Conservation (phyloP, 495 filamentous ascomycete species). For the Antarctomyces pellizariae region DNA sequence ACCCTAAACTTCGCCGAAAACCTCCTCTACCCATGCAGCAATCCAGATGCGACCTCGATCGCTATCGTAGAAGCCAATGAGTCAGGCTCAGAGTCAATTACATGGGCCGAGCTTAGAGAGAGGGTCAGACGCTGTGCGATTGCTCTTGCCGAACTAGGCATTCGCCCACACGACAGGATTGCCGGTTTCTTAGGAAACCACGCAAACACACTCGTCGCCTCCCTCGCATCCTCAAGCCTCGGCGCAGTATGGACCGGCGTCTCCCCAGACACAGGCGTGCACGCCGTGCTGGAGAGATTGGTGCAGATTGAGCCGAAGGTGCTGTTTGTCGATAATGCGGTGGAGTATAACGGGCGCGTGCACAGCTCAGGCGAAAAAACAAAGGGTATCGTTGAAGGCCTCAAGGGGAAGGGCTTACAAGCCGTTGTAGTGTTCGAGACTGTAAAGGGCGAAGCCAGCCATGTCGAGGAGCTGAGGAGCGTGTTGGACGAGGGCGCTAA, state of each 20-base stretch:
- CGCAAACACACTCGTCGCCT: slow-evolving; percentile 40
- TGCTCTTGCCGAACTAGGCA: slow-evolving; percentile 35
- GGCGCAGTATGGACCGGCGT: slow-evolving; percentile 47
- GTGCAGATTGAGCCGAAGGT: slow-evolving; percentile 43
- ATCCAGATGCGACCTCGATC: slow-evolving; percentile 36
- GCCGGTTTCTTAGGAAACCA: slow-evolving; percentile 46
- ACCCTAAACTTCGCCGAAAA: slow-evolving; percentile 41
- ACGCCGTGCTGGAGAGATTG: slow-evolving; percentile 49
- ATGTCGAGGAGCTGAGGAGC: slow-evolving; percentile 30
- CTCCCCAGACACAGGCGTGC: slow-evolving; percentile 56
- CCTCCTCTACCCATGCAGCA: slow-evolving; percentile 25
- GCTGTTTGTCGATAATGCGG: slow-evolving; percentile 53
- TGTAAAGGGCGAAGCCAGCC: slow-evolving; percentile 22
- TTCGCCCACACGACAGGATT: slow-evolving; percentile 43
- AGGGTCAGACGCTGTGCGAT: slow-evolving; percentile 27
- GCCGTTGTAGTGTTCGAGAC: slow-evolving; percentile 48
- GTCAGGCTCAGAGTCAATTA: slow-evolving; percentile 25
- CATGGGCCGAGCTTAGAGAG: slow-evolving; percentile 35
- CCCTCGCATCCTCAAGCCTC: slow-evolving; percentile 35
- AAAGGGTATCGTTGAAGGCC: slow-evolving; percentile 31
- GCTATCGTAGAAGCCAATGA: slow-evolving; percentile 41
- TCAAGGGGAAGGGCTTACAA: slow-evolving; percentile 31
- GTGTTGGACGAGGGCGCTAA: slow-evolving; percentile 19
- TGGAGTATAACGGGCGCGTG: slow-evolving; percentile 53
- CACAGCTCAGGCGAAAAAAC: slow-evolving; percentile 48